Evolutionary conservation across 2,329 filamentous ascomycete species (phyloP).

Genomic region (Venturia nashicola): DNA sequence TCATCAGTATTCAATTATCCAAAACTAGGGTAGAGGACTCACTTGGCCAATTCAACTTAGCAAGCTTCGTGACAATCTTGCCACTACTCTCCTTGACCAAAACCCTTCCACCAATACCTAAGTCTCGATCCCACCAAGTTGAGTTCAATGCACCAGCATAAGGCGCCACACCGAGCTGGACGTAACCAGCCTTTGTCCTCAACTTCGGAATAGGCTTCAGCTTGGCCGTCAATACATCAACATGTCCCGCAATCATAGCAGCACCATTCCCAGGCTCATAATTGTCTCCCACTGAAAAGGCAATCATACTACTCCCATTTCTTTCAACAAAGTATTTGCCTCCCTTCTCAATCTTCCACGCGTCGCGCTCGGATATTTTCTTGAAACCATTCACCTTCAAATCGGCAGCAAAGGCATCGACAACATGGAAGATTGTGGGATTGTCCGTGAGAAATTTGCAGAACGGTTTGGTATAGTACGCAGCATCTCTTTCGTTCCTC

Average conservation of each 20-base stretch:
- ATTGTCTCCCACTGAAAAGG: slow-evolving; percentile 68
- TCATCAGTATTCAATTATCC: slow-evolving; percentile 10
- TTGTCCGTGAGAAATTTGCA: slow-evolving; percentile 79
- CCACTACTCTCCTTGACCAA: slow-evolving; percentile 63
- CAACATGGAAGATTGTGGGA: slow-evolving; percentile 86
- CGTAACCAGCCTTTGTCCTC: slow-evolving; percentile 70
- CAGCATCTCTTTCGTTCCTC: slow-evolving; percentile 7
- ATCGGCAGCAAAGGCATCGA: slow-evolving; percentile 63
- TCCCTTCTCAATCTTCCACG: slow-evolving; percentile 69
- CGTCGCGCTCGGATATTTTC: slow-evolving; percentile 66
- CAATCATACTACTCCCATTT: slow-evolving; percentile 75
- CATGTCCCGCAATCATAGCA: slow-evolving; percentile 80
- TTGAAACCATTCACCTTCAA: slow-evolving; percentile 61
- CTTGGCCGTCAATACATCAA: slow-evolving; percentile 73
- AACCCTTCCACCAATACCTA: slow-evolving; percentile 81
- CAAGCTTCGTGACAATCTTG: slow-evolving; percentile 69
- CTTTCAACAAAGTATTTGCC: slow-evolving; percentile 84
- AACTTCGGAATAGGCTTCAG: slow-evolving; percentile 84
- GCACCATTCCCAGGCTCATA: slow-evolving; percentile 80
- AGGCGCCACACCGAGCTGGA: slow-evolving; percentile 72
- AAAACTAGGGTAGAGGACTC: slow-evolving; percentile 16
- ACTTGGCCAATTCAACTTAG: slow-evolving; percentile 86
- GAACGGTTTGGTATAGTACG: slow-evolving; percentile 64
- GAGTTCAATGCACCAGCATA: slow-evolving; percentile 79
- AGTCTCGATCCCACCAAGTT: slow-evolving; percentile 96